Evolutionary conservation across 192 early-diverging fungal genomes (phyloP).

Genomic region (Mortierella antarctica): DNA sequence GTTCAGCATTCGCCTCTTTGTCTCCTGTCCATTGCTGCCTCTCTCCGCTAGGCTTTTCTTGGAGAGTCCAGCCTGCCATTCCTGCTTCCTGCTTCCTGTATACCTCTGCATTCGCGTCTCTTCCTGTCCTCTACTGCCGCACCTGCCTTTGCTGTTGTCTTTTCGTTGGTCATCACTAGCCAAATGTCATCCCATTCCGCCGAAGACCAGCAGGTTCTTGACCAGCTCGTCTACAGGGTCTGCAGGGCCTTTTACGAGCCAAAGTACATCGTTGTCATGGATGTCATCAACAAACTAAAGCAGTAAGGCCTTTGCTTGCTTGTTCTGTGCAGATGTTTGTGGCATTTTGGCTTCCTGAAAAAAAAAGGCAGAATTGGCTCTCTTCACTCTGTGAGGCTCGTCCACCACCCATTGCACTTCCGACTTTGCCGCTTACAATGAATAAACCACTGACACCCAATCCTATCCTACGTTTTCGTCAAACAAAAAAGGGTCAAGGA

Average conservation of each 20-base stretch:
- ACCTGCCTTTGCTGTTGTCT: background rate
- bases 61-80: no score
- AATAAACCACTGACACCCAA: background rate
- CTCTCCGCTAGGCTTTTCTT: background rate
- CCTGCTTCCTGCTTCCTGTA: no score
- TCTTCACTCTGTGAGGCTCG: no score
- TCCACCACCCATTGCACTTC: background rate
- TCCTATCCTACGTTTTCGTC: background rate
- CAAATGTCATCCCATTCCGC: conserved; percentile 41
- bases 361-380: background rate
- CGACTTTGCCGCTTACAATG: conserved; percentile 9
- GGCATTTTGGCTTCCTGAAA: background rate
- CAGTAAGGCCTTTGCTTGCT: conserved; percentile 35
- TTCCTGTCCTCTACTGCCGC: background rate
- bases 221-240: conserved; percentile 75
- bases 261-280: conserved; percentile 82
- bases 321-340: conserved; percentile 1
- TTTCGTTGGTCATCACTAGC: background rate
- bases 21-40: conserved; percentile 1
- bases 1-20: background rate
- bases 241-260: conserved; percentile 88
- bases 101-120: no score
- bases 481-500: conserved; percentile 67
- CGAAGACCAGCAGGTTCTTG: conserved; percentile 59
- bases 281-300: conserved; percentile 79